Percentiles rank a stretch among this genome's conserved stretches.
Evolutionary conservation across 2,329 filamentous ascomycete species (phyloP).

Genomic region (Sporothrix curviconia): DNA sequence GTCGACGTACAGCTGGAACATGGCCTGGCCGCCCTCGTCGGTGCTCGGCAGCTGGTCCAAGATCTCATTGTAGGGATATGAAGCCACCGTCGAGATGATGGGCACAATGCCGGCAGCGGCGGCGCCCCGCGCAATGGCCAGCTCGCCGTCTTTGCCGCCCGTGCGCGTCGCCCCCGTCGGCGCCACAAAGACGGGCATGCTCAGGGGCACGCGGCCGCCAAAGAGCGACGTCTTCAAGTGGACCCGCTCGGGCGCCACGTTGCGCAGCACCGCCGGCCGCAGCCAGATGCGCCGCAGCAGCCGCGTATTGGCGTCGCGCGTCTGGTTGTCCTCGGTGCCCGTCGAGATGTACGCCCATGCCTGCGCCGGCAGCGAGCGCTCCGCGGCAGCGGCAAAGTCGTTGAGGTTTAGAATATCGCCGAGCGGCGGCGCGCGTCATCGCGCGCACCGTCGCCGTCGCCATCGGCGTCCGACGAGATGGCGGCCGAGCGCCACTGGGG

Average conservation of each 20-base stretch:
- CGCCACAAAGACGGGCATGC: constrained; percentile 42
- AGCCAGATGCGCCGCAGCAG: constrained; percentile 44
- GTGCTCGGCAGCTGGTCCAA: constrained; percentile 15
- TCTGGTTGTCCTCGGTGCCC: constrained; percentile 47
- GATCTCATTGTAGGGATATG: constrained; percentile 20
- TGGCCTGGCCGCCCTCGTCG: constrained; percentile 31
- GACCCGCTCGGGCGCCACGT: constrained; percentile 35
- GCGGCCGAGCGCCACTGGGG: constrained; percentile 16
- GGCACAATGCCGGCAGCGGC: constrained; percentile 42
- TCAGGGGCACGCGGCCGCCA: constrained; percentile 29
- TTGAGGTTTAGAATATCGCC: constrained; percentile 26
- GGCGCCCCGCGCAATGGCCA: constrained; percentile 43
- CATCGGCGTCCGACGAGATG: constrained; percentile 14
- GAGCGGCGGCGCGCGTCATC: constrained; percentile 13
- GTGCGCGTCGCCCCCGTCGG: constrained; percentile 45
- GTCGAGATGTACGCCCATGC: constrained; percentile 51
- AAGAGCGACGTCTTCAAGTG: constrained; percentile 36
- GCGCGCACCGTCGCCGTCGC: background rate
- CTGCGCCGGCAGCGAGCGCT: constrained; percentile 38
- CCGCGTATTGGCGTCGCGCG: constrained; percentile 41
- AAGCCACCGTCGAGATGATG: constrained; percentile 26
- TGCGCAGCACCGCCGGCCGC: constrained; percentile 43
- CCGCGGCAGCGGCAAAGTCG: constrained; percentile 44
- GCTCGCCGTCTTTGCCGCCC: constrained; percentile 46
- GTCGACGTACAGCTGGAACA: constrained; percentile 22